Conservation (phyloP, 768 basidiomycete genomes). For the Leccinum aurantiacum region DNA sequence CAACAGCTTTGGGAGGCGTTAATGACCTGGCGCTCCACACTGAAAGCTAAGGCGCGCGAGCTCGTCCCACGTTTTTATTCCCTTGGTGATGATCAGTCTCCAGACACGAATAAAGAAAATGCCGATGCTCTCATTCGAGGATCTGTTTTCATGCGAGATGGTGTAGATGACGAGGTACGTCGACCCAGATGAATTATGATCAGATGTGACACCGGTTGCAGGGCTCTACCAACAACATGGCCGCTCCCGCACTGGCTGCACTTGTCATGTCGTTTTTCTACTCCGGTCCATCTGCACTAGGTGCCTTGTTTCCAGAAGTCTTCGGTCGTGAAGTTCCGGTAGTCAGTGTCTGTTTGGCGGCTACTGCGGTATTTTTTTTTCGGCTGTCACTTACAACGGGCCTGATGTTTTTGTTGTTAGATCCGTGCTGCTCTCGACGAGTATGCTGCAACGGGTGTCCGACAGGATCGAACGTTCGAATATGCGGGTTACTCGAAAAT, state of each 20-base stretch:
- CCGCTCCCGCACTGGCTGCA: no score
- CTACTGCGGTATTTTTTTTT: not conserved
- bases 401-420: not conserved
- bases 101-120: not conserved
- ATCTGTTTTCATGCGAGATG: not conserved
- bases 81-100: not conserved
- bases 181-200: no score
- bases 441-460: not conserved
- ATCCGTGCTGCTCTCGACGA: not conserved
- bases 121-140: not conserved
- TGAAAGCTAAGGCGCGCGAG: not conserved
- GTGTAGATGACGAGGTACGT: no score
- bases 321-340: not conserved
- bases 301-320: not conserved
- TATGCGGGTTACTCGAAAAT: not conserved
- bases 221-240: no score
- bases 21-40: not conserved
- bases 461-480: not conserved
- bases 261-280: no score
- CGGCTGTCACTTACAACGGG: no score
- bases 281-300: not conserved
- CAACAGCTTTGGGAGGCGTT: not conserved
- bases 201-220: no score
- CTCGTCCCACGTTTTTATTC: not conserved
- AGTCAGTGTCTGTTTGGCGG: not conserved